Conservation (phyloP, 169 alveolate species). For the Amoebophrya sp. region DNA sequence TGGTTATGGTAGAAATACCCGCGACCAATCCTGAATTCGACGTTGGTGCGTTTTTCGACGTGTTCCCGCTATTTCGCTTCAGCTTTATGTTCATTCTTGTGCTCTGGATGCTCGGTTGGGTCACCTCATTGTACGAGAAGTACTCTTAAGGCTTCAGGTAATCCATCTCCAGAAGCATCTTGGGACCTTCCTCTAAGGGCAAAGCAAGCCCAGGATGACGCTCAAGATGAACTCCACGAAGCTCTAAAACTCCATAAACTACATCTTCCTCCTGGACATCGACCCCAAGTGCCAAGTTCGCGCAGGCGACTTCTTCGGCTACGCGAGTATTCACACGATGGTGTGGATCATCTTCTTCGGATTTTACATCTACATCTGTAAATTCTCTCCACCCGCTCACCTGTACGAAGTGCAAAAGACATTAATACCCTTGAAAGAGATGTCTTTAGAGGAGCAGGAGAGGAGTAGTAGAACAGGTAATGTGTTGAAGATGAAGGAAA, state of each 20-base stretch:
- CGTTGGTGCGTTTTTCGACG: not conserved
- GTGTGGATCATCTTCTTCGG: slow-evolving; percentile 54
- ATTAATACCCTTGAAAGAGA: not conserved
- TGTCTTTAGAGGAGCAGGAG: not conserved
- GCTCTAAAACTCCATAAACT: not conserved
- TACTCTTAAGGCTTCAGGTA: no score
- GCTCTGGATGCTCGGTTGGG: slow-evolving; percentile 9
- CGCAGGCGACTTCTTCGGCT: slow-evolving; percentile 52
- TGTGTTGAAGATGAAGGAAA: no score
- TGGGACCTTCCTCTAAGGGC: no score
- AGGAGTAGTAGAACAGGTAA: no score
- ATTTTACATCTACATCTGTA: slow-evolving; percentile 39
- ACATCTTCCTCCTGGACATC: slow-evolving; percentile 54
- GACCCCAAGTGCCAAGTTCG: slow-evolving; percentile 58
- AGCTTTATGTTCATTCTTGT: not conserved
- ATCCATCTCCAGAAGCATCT: no score
- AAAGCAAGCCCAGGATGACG: no score
- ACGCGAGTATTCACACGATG: slow-evolving; percentile 59
- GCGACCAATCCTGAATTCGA: not conserved
- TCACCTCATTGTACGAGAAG: not conserved
- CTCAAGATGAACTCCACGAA: no score
- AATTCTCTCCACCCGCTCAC: not conserved
- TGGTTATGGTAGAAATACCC: not conserved
- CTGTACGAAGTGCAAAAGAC: not conserved
- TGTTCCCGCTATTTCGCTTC: slow-evolving; percentile 20